Base-by-base conservation (phyloP, 2,329 filamentous ascomycete genomes). In the Sporothrix globosa region DNA sequence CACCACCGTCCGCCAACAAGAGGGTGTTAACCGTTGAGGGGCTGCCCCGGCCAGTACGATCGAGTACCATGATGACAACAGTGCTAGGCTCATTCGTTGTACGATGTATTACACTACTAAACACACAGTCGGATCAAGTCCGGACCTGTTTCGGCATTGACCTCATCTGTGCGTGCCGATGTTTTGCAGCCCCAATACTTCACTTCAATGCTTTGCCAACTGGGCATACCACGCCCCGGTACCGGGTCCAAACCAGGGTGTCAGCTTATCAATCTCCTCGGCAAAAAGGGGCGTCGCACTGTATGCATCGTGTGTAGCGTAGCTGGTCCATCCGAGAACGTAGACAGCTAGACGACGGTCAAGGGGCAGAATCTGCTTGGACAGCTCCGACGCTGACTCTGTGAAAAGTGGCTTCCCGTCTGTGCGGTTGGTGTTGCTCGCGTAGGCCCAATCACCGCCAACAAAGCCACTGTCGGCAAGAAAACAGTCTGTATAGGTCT, bases 241-340 rank as follows among this genome's bases (percentile, higher is more conserved):
- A 11, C 54, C 54, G 2, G 54, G 30, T n/a, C 54, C 54, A 60
- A 60, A 60, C 30, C 30, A 60, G 0, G 54, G 19, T n/a, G 21
- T n/a, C 9, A 60, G 54, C 19, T 60, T 60, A 19, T 60, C 54
- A 13, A 60, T 60, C 10, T 60, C 54, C 17, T 60, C 54, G 2
- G 19, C 54, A 60, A 60, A 60, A 27, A 60, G 54, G 2, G 54
- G 54, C 4, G 54, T 60, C 7, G 54, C 54, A n/a, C 54, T 39
- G 30, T 60, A 60, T 7, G 54, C 54, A 7, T 60, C 54, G 54
- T 60, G 54, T 10, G 54, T 34, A 10, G 30, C 54, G 21, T 60
- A 34, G 10, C 54, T 17, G 1, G 54, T 60, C 54, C 54, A 60
- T 9, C 54, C 54, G 17, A 60, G 54, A 5, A n/a, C 39, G 54